Evolutionary conservation across 78 protist genomes (phyloP), one percentile per base, ranked within the genome.

Genomic region (Dictyostelium intermedium): DNA sequence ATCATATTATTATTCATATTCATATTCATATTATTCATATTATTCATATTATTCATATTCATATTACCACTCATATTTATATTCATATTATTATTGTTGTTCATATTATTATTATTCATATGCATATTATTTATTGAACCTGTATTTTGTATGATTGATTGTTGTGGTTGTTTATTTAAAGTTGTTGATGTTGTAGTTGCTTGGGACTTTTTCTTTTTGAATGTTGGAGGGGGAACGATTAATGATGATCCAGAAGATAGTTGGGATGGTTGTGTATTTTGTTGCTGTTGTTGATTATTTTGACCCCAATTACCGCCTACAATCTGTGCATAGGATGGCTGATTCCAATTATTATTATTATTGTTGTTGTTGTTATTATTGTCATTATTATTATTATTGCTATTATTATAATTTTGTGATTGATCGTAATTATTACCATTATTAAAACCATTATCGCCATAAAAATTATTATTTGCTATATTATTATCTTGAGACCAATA

Each of bases 201-300:
- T 56, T 56, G 66, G 5, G 66, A 56, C 37, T 66, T 25, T 61
- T 63, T 82, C 34, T 82, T 82, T 87, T 66, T 79, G 47, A 79
- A 87, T 9, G 82, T 76, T 30, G 93, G 93, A 13, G 93, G 93
- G 4, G 93, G 93, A 3, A 87, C 80, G 25, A 87, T 87, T n/a
- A 35, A 23, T 34, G 81, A 53, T 85, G 83, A 39, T 27, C 47
- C 47, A 23, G 41, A 16, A 2, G 92, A 27, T 37, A 37, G 20
- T 30, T 30, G 41, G 60, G 35, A 16, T 56, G 50, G 80, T 78
- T 39, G 69, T 61, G 18, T 27, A 78, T 78, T 84, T 41, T 87
- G 93, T 61, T 30, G 76, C 30, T 74, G 84, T 56, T 78, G 84
- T 56, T 87, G 85, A 35, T 37, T 18, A 20, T 50, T 47, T 80